Conservation (phyloP, 441 rosid species). For the Populus hybrid region DNA sequence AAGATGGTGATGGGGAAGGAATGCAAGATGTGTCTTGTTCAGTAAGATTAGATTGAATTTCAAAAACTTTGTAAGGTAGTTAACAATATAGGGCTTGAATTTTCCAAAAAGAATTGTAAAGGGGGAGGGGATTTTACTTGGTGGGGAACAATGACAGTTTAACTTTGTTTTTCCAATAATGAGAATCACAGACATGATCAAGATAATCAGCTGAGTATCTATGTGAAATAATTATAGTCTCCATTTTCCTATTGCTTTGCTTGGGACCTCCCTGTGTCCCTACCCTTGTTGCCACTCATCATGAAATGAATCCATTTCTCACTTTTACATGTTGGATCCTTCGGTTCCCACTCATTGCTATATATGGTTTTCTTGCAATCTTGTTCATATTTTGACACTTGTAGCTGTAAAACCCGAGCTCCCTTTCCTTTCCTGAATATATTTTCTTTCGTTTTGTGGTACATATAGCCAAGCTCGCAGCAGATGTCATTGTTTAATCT, state of each 20-base stretch:
- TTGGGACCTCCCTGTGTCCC: slow-evolving; percentile 36
- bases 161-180: slow-evolving; percentile 42
- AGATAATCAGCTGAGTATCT: slow-evolving; percentile 52
- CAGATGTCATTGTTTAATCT: not conserved
- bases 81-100: not conserved
- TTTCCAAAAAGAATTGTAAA: not conserved
- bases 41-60: slow-evolving; percentile 7
- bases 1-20: not conserved
- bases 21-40: slow-evolving; percentile 12
- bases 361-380: slow-evolving; percentile 29
- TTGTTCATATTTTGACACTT: slow-evolving; percentile 25
- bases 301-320: slow-evolving; percentile 31
- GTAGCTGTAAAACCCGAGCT: slow-evolving; percentile 7
- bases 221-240: slow-evolving; percentile 55
- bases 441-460: not conserved
- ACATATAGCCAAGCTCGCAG: not conserved
- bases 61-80: not conserved
- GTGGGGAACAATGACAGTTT: slow-evolving; percentile 31
- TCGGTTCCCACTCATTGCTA: slow-evolving; percentile 20
- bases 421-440: not conserved
- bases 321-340: slow-evolving; percentile 32
- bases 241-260: slow-evolving; percentile 40
- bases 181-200: slow-evolving; percentile 46
- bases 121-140: slow-evolving; percentile 11
- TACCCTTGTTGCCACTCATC: slow-evolving; percentile 33